Conservation (phyloP, 2,329 filamentous ascomycete genomes). For the Cladophialophora carrionii region DNA sequence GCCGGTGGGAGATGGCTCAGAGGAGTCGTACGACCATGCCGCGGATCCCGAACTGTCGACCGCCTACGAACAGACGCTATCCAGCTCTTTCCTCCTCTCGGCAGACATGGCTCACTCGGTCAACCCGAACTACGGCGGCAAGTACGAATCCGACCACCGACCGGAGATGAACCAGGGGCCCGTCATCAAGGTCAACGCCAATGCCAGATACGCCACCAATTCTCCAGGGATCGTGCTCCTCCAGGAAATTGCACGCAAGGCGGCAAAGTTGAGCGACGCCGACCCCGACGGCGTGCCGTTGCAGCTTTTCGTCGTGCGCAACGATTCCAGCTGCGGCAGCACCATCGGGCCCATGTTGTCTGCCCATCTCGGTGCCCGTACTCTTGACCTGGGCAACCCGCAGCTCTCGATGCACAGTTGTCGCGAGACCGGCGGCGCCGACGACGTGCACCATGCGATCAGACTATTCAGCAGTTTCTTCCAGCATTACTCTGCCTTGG, state of each 20-base stretch:
- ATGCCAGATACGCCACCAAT: conserved; percentile 95
- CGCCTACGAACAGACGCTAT: conserved; percentile 89
- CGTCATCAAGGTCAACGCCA: conserved; percentile 98
- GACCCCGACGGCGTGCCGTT: conserved; percentile 75
- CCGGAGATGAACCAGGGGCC: conserved; percentile 96
- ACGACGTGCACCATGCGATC: conserved; percentile 85
- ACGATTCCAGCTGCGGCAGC: conserved; percentile 91
- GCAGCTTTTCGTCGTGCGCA: conserved; percentile 93
- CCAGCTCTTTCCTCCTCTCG: conserved; percentile 89
- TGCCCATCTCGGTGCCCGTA: conserved; percentile 81
- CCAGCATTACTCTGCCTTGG: conserved; percentile 77
- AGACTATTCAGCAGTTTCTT: conserved; percentile 88
- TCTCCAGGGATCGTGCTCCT: conserved; percentile 90
- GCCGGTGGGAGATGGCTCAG: conserved; percentile 59
- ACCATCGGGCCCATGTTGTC: conserved; percentile 98
- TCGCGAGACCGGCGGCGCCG: conserved; percentile 83
- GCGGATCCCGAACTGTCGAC: conserved; percentile 68
- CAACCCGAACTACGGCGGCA: conserved; percentile 89
- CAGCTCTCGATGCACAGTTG: conserved; percentile 98
- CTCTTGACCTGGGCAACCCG: conserved; percentile 89
- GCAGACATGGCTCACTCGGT: conserved; percentile 98
- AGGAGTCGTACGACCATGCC: conserved; percentile 67
- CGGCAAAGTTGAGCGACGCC: conserved; percentile 57
- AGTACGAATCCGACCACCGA: conserved; percentile 88
- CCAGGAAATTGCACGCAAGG: conserved; percentile 73